phyloP scores from a whole-genome alignment of 768 basidiomycete species.

The Rhodotorula diobovata region DNA sequence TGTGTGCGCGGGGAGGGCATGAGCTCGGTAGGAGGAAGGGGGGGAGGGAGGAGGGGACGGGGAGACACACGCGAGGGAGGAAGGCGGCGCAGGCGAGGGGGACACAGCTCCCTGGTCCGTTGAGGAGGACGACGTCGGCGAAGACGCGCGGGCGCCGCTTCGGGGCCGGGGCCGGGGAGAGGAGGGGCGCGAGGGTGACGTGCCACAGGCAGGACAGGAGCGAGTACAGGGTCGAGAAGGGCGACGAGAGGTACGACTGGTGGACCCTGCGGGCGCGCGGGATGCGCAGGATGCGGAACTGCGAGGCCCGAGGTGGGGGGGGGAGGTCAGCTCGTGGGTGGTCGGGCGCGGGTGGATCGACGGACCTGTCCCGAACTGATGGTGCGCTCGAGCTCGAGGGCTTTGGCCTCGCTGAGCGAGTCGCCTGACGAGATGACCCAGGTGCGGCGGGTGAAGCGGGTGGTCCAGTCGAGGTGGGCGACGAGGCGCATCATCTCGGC shows the following conservation, averaged over 20 bases:
- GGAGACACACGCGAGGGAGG: conserved; percentile 31
- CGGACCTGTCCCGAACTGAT: conserved; percentile 26
- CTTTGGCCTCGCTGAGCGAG: conserved; percentile 68
- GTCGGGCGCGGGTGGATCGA: neutral
- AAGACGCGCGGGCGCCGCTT: conserved; percentile 49
- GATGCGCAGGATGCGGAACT: conserved; percentile 61
- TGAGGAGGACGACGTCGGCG: conserved; percentile 75
- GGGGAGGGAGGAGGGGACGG: neutral
- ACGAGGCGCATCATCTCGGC: conserved; percentile 73
- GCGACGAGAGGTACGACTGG: conserved; percentile 67
- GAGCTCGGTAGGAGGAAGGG: neutral
- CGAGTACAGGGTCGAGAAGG: conserved; percentile 62
- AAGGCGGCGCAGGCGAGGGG: conserved; percentile 65
- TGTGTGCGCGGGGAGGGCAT: conserved; percentile 45
- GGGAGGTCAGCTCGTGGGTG: no score
- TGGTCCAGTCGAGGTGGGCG: conserved; percentile 62
- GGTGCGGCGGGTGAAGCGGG: conserved; percentile 66
- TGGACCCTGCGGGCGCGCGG: conserved; percentile 85
- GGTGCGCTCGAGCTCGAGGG: conserved; percentile 57
- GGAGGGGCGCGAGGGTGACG: conserved; percentile 57
- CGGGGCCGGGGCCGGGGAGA: conserved; percentile 32
- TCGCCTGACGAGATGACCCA: conserved; percentile 84
- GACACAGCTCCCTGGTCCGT: conserved; percentile 93
- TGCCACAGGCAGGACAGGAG: conserved; percentile 61
- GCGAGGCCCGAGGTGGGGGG: neutral